A percentile compares a stretch with the other conserved stretches of the same genome.
phyloP scores from a whole-genome alignment of 2,329 filamentous ascomycete genomes.

The Fusarium ambrosium region DNA sequence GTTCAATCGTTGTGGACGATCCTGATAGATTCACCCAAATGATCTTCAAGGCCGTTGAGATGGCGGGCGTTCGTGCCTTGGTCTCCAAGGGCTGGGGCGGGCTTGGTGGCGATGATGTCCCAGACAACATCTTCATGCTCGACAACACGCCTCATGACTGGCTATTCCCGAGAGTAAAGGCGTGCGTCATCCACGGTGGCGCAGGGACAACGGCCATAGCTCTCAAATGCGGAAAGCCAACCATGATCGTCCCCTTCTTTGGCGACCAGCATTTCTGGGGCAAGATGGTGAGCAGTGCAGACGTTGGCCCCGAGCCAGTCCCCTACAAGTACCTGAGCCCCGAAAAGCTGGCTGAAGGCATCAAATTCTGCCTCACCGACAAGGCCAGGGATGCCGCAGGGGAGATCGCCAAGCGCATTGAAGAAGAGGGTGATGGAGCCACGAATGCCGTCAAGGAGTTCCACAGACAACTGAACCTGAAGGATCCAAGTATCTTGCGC shows the following conservation, averaged over 20 bases:
- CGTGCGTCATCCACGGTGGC: constrained; percentile 82
- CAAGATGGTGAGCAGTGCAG: constrained; percentile 72
- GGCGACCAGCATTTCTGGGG: constrained; percentile 87
- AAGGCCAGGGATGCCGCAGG: constrained; percentile 70
- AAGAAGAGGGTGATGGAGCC: constrained; percentile 75
- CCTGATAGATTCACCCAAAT: constrained; percentile 76
- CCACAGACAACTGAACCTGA: constrained; percentile 69
- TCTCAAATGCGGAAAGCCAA: constrained; percentile 78
- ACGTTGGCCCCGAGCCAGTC: constrained; percentile 75
- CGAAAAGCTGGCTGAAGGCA: constrained; percentile 77
- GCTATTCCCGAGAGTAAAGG: constrained; percentile 76
- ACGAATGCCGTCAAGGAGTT: constrained; percentile 77
- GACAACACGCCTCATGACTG: constrained; percentile 83
- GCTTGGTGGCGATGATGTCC: constrained; percentile 69
- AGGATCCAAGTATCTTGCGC: constrained; percentile 68
- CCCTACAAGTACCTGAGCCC: constrained; percentile 76
- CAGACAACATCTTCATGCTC: constrained; percentile 78
- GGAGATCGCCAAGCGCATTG: constrained; percentile 72
- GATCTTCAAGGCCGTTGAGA: constrained; percentile 77
- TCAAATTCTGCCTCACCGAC: constrained; percentile 74
- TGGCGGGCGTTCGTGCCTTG: constrained; percentile 76
- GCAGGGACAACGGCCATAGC: constrained; percentile 83
- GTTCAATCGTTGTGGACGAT: constrained; percentile 81
- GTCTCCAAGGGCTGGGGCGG: constrained; percentile 84
- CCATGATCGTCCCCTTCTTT: constrained; percentile 84